A percentile compares a stretch with the other conserved stretches of the same genome.
Conservation (phyloP, 306 rosid species). For the Alnus rubra region DNA sequence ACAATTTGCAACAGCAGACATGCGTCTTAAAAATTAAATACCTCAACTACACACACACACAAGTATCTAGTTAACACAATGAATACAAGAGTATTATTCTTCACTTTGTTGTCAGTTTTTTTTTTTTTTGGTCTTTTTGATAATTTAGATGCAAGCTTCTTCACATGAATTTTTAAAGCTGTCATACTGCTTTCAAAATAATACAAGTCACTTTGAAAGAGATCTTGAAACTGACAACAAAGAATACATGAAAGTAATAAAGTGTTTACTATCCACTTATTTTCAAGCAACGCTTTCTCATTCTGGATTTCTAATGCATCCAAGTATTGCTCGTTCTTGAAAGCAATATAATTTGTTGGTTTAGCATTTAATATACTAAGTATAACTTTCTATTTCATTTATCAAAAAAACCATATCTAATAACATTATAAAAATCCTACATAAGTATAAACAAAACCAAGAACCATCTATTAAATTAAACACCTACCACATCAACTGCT, state of each 20-base stretch:
- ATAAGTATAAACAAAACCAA: background rate
- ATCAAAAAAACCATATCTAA: background rate
- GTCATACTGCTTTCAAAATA: background rate
- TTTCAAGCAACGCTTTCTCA: background rate
- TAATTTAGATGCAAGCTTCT: background rate
- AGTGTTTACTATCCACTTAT: too few species aligned
- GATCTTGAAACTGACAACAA: too few species aligned
- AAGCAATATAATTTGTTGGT: background rate
- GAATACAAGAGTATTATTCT: background rate
- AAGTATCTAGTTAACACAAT: background rate
- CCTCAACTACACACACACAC: background rate
- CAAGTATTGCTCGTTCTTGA: background rate
- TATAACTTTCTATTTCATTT: background rate
- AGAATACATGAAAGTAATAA: too few species aligned
- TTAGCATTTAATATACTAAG: background rate
- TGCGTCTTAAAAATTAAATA: background rate
- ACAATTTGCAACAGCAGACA: background rate
- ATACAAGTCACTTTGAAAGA: background rate
- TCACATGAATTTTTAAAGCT: background rate
- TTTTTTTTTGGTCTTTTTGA: background rate
- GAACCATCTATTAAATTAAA: background rate
- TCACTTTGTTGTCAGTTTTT: background rate
- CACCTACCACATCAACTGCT: constrained; percentile 49
- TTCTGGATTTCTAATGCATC: background rate
- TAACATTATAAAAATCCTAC: background rate